phyloP scores from a whole-genome alignment of 2,329 filamentous ascomycete species.

The Cladosporium austrohemisphaericum region DNA sequence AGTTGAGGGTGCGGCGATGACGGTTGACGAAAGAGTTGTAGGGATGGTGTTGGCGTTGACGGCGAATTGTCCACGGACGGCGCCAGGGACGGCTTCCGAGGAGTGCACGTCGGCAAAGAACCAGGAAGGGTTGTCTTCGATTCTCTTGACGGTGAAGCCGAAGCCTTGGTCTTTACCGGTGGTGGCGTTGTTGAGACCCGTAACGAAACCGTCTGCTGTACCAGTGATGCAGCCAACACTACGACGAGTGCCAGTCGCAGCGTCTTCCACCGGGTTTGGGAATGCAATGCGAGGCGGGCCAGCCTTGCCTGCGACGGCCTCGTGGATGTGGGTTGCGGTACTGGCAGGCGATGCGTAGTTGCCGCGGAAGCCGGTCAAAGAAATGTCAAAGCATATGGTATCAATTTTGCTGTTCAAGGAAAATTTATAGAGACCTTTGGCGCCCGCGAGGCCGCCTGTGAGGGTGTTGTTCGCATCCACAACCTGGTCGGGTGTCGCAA shows the following conservation, averaged over 20 bases:
- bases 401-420: constrained; percentile 49
- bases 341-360: constrained; percentile 49
- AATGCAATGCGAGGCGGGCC: constrained; percentile 53
- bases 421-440: constrained; percentile 50
- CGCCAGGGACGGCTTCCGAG: constrained; percentile 46
- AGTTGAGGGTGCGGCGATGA: no score
- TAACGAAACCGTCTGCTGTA: constrained; percentile 37
- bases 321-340: constrained; percentile 56
- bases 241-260: constrained; percentile 36
- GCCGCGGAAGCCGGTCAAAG: constrained; percentile 47
- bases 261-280: constrained; percentile 41
- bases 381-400: constrained; percentile 51
- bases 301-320: constrained; percentile 43
- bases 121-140: constrained; percentile 47
- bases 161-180: constrained; percentile 42
- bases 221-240: constrained; percentile 43
- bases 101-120: constrained; percentile 57
- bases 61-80: constrained; percentile 51
- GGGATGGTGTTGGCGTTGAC: neutral
- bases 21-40: neutral
- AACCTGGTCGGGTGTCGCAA: constrained; percentile 50
- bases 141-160: constrained; percentile 49
- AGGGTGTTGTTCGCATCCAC: constrained; percentile 39
- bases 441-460: constrained; percentile 32
- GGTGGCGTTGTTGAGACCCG: constrained; percentile 37